phyloP scores from a whole-genome alignment of 2,329 filamentous ascomycete species.

The Colletotrichum graminicola region DNA sequence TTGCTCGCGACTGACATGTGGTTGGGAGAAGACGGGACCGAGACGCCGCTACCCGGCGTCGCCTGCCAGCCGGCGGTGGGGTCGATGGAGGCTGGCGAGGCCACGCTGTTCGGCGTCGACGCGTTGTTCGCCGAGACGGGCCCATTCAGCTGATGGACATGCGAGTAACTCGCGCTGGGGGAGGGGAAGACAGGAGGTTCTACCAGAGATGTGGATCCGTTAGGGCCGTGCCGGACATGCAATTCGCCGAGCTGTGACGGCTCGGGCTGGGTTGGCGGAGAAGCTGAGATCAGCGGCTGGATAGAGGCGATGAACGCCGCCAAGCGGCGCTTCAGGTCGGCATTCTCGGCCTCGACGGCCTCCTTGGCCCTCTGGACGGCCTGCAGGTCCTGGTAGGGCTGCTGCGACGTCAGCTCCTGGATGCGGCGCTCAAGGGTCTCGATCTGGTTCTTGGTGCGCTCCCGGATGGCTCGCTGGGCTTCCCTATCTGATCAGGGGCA shows the following conservation, averaged over 20 bases:
- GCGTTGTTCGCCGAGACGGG: conserved; percentile 48
- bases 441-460: conserved; percentile 85
- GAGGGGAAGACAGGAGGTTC: conserved; percentile 50
- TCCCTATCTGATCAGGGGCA: conserved; percentile 73
- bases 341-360: conserved; percentile 81
- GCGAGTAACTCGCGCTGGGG: conserved; percentile 44
- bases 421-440: conserved; percentile 80
- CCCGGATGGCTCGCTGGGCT: conserved; percentile 85
- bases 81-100: conserved; percentile 52
- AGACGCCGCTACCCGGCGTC: conserved; percentile 30
- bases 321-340: conserved; percentile 78
- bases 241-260: conserved; percentile 2
- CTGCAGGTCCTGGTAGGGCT: conserved; percentile 88
- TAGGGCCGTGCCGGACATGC: conserved; percentile 14
- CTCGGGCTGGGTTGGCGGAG: conserved; percentile 43
- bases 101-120: conserved; percentile 55
- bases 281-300: conserved; percentile 65
- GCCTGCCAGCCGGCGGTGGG: conserved; percentile 34
- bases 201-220: conserved; percentile 43
- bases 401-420: conserved; percentile 80
- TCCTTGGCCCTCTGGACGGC: conserved; percentile 81
- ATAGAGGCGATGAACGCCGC: conserved; percentile 74
- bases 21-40: conserved; percentile 43
- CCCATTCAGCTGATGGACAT: conserved; percentile 45
- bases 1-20: conserved; percentile 47